These are phyloP conservation scores for Fusarium albidum DNA, from an alignment of 2,329 filamentous ascomycete species.

Conservation along the genomic window DNA sequence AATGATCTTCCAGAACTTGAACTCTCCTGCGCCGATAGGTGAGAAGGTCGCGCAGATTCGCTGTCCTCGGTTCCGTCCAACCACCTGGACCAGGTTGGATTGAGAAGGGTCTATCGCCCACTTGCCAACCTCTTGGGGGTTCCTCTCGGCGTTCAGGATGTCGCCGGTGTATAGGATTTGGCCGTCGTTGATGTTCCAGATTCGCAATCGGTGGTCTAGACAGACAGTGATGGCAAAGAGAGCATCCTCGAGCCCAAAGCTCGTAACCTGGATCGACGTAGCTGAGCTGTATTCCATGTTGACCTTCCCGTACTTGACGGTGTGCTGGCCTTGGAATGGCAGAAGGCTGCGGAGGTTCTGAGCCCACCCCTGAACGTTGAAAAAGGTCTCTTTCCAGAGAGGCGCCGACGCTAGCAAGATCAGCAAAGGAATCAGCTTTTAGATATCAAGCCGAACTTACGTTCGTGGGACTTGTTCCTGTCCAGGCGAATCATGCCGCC, in stretches of 20 bases:
- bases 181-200: conserved; percentile 88
- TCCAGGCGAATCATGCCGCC: conserved; percentile 78
- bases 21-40: conserved; percentile 84
- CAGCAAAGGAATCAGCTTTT: not conserved
- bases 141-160: conserved; percentile 72
- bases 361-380: conserved; percentile 77
- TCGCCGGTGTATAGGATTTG: conserved; percentile 81
- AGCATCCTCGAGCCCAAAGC: conserved; percentile 57
- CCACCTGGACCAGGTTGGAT: conserved; percentile 76
- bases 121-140: conserved; percentile 73
- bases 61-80: conserved; percentile 64
- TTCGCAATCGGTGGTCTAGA: conserved; percentile 85
- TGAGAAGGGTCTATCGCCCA: conserved; percentile 84
- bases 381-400: conserved; percentile 75
- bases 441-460: conserved; percentile 46
- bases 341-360: conserved; percentile 72
- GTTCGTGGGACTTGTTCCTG: conserved; percentile 58
- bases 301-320: conserved; percentile 68
- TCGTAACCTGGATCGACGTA: conserved; percentile 66
- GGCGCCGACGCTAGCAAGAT: conserved; percentile 37
- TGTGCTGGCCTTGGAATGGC: conserved; percentile 71
- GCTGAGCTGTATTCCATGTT: conserved; percentile 74
- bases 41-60: conserved; percentile 81
- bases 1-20: conserved; percentile 89
- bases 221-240: conserved; percentile 80